A percentile compares a stretch with the other conserved stretches of the same genome.
Evolutionary conservation across 305 asterid species (phyloP).

Genomic region (Fraxinus floribunda): DNA sequence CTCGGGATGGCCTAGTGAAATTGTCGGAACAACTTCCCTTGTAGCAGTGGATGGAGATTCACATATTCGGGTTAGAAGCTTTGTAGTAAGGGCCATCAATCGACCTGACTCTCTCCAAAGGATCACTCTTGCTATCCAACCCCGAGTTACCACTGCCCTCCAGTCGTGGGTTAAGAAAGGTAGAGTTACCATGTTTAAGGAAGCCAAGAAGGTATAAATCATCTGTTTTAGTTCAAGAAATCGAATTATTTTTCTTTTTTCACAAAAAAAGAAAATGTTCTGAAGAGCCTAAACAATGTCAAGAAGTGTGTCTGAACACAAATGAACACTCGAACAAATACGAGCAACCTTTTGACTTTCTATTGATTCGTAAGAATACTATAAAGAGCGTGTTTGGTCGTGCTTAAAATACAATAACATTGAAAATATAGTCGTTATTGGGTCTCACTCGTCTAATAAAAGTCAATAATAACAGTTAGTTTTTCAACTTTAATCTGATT

Average conservation of each 20-base stretch:
- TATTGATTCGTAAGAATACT: too few relatives aligned
- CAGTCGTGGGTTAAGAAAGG: slow-evolving; percentile 42
- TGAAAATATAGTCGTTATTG: too few relatives aligned
- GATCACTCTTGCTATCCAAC: slow-evolving; percentile 47
- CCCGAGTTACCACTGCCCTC: slow-evolving; percentile 41
- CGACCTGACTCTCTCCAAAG: slow-evolving; percentile 50
- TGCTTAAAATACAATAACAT: too few relatives aligned
- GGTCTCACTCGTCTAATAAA: too few relatives aligned
- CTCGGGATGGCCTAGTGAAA: slow-evolving; percentile 38
- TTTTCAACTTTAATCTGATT: too few relatives aligned
- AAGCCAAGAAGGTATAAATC: slow-evolving; percentile 43
- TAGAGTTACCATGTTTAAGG: slow-evolving; percentile 30
- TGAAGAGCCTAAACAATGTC: not conserved
- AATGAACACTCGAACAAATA: not conserved
- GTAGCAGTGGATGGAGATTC: slow-evolving; percentile 38
- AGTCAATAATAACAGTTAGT: too few relatives aligned
- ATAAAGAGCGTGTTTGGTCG: too few relatives aligned
- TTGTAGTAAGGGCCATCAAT: slow-evolving; percentile 38
- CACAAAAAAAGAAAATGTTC: too few relatives aligned
- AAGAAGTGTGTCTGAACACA: not conserved
- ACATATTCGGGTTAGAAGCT: slow-evolving; percentile 45
- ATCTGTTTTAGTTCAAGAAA: not conserved
- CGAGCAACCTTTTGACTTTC: not conserved
- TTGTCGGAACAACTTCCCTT: slow-evolving; percentile 40
- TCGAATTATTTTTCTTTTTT: not conserved